A percentile compares a stretch with the other conserved stretches of the same genome.
Evolutionary conservation across 1,284 basidiomycete genomes (phyloP).

Genomic region (Chondrostereum purpureum): DNA sequence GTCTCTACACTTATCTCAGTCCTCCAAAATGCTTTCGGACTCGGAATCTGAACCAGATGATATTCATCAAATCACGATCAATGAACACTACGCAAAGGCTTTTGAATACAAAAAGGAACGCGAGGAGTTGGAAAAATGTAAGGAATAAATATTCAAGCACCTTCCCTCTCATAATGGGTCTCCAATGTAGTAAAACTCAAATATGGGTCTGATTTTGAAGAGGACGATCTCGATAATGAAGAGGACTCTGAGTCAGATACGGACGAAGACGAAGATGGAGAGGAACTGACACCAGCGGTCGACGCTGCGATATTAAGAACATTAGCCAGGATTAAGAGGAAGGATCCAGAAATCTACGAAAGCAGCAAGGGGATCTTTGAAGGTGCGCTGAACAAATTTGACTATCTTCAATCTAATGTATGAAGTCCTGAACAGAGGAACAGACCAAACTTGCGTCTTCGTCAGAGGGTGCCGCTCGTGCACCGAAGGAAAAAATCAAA

Average conservation of each 20-base stretch:
- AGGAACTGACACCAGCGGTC: conserved; percentile 89
- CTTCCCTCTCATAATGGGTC: conserved; percentile 6
- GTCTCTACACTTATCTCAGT: neutral
- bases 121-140: conserved; percentile 75
- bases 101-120: conserved; percentile 77
- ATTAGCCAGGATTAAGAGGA: conserved; percentile 77
- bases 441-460: conserved; percentile 37
- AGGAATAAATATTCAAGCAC: conserved; percentile 22
- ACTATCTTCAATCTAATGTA: conserved; percentile 2
- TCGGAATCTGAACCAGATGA: conserved; percentile 40
- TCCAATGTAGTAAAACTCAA: conserved; percentile 68
- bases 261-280: conserved; percentile 92
- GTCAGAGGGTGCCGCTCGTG: conserved; percentile 19
- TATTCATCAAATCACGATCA: conserved; percentile 58
- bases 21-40: conserved; percentile 37
- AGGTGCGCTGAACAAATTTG: conserved; percentile 36
- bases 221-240: conserved; percentile 36
- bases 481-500: conserved; percentile 50
- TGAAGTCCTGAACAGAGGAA: conserved; percentile 48
- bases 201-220: conserved; percentile 70
- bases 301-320: conserved; percentile 95
- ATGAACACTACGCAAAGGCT: conserved; percentile 79
- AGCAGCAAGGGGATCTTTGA: conserved; percentile 65
- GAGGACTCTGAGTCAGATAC: conserved; percentile 75
- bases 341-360: conserved; percentile 84